Percentiles rank a stretch among this genome's conserved stretches.
Evolutionary conservation across 2,329 filamentous ascomycete genomes (phyloP).

Genomic region (Beauveria medogensis): DNA sequence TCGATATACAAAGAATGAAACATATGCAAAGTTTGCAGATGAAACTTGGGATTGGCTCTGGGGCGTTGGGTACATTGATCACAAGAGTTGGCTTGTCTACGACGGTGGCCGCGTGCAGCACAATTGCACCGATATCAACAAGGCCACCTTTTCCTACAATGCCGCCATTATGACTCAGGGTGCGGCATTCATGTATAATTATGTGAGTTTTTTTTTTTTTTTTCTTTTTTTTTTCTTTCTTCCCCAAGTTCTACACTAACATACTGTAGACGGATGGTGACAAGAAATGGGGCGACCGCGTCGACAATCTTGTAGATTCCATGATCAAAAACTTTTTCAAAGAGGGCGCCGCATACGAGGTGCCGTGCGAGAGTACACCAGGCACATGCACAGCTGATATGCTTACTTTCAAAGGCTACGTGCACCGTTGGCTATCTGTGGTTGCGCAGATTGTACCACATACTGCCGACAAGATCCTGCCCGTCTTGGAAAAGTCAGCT

Average conservation of each 20-base stretch:
- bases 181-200: constrained; percentile 62
- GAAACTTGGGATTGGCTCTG: constrained; percentile 56
- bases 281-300: constrained; percentile 10
- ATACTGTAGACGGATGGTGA: constrained; percentile 8
- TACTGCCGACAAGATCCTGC: constrained; percentile 45
- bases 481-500: constrained; percentile 50
- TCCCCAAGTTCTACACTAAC: background rate
- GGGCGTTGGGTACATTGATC: constrained; percentile 48
- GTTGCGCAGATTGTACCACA: constrained; percentile 55
- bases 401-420: constrained; percentile 62
- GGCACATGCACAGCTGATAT: constrained; percentile 62
- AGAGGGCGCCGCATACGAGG: constrained; percentile 54
- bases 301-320: constrained; percentile 47
- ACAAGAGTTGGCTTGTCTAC: constrained; percentile 52
- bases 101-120: constrained; percentile 52
- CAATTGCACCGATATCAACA: constrained; percentile 54
- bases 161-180: constrained; percentile 55
- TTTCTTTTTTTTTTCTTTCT: constrained; percentile 12
- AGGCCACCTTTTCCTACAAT: constrained; percentile 60
- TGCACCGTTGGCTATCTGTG: constrained; percentile 57
- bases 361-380: constrained; percentile 51
- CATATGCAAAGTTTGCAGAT: constrained; percentile 55
- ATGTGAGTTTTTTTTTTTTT: constrained; percentile 25
- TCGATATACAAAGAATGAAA: constrained; percentile 58
- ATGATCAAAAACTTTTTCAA: constrained; percentile 46